A percentile compares a stretch with the other conserved stretches of the same genome.
Evolutionary conservation across 805 yeast genomes (phyloP).

Genomic region (Maudiozyma turicensis): DNA sequence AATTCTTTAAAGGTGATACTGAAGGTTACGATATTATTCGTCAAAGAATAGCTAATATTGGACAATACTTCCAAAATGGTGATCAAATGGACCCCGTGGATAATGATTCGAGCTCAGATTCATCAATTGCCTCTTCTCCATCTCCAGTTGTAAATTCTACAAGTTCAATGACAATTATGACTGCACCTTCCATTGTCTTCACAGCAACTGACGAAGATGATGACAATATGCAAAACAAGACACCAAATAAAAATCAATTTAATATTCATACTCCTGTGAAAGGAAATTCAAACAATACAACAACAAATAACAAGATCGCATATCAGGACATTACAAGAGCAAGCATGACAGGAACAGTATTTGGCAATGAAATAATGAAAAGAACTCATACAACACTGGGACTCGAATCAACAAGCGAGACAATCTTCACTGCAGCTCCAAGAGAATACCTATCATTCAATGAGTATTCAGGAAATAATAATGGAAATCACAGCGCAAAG

Average conservation of each 20-base stretch:
- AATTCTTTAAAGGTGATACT: conserved; percentile 51
- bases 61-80: conserved; percentile 6
- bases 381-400: conserved; percentile 15
- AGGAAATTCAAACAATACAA: not conserved
- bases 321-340: not conserved
- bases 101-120: not conserved
- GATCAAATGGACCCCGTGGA: not conserved
- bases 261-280: not conserved
- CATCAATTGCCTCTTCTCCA: not conserved
- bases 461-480: not conserved
- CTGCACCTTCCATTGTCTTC: not conserved
- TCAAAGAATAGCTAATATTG: conserved; percentile 12
- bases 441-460: not conserved
- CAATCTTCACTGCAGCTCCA: not conserved
- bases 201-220: not conserved
- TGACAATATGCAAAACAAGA: too few relatives aligned
- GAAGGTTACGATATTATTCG: conserved; percentile 19
- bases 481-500: not conserved
- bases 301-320: not conserved
- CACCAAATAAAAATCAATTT: too few relatives aligned
- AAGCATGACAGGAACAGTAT: not conserved
- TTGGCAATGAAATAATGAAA: conserved; percentile 11
- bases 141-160: not conserved
- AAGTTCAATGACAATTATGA: not conserved
- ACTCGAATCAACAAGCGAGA: conserved; percentile 2